Evolutionary conservation across 1,284 basidiomycete genomes (phyloP), one percentile per base, ranked within the genome.

Genomic region (Exsudoporus floridanus): DNA sequence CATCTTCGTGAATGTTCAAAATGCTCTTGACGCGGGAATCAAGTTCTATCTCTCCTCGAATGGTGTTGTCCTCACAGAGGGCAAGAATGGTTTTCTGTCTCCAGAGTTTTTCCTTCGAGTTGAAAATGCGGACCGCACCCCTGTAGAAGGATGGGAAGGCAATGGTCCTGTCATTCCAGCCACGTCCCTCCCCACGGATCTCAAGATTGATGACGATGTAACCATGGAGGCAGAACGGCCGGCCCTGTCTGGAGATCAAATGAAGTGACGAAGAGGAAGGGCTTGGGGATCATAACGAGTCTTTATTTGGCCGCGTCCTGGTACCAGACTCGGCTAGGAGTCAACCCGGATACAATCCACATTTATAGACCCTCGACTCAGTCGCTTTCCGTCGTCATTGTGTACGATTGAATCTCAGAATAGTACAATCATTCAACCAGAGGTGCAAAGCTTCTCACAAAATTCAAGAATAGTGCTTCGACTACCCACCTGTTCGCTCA

Each of bases 11-110:
- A 77, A 95, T 60, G 74, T 93, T 7, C 75, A 79, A 43, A 82
- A 79, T 56, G 91, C 90, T 0, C 72, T 95, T 33, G 77, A 79
- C 45, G 82, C 82, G 9, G 89, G 88, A 0, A 76, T 93, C 62
- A 74, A 78, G 44, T 90, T 96, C 60, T 81, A 77, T 62, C 70
- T 91, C 2, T 94, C 92, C 1, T 74, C 80, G 2, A 96, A 95
- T 58, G 91, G 90, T 3, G 93, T 95, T 7, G 79, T 96, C 16
- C 78, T 96, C 7, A 91, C 90, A 0, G 79, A 82, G 50, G 94
- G 94, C 1, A 74, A 88, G 51, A 64, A 69, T 3, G 88, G 88
- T 0, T 74, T 81, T 57, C 62, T 92, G 7, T 61, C 71, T 0
- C 75, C 81, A 1, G 64, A 76, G 18, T 90, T 82, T 65, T 94